Conservation (phyloP, 192 early-diverging fungal species). For the Endogone sp. region DNA sequence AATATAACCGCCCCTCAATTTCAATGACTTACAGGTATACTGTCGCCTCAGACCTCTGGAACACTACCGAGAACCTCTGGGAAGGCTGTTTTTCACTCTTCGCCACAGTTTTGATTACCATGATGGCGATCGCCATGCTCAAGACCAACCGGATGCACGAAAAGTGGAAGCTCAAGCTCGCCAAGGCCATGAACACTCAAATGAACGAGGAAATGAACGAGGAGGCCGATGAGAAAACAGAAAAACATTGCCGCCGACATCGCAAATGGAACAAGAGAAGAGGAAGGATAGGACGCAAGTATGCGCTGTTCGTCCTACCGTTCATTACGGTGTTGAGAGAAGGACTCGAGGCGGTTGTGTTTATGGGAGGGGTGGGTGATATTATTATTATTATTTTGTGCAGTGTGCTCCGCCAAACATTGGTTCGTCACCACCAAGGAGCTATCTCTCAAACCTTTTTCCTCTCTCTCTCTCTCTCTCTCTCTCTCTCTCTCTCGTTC, state of each 20-base stretch:
- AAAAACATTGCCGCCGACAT: background rate
- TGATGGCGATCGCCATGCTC: constrained; percentile 81
- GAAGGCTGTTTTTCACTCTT: constrained; percentile 82
- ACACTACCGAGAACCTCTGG: constrained; percentile 69
- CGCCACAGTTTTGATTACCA: constrained; percentile 70
- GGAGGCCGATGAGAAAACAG: background rate
- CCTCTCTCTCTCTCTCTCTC: no score
- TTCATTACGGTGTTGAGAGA: constrained; percentile 84
- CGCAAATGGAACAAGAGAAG: background rate
- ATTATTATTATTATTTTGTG: background rate
- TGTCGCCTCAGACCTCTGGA: constrained; percentile 46
- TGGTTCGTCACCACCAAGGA: no score
- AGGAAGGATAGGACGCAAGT: constrained; percentile 22
- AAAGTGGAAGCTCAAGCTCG: constrained; percentile 63
- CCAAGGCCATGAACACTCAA: constrained; percentile 22
- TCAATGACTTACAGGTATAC: constrained; percentile 3
- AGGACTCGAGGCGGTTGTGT: constrained; percentile 86
- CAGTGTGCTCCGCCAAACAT: background rate
- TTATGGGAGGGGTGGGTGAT: constrained; percentile 76
- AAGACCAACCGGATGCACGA: constrained; percentile 65
- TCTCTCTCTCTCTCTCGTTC: background rate
- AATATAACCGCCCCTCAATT: no score
- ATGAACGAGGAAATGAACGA: constrained; percentile 19
- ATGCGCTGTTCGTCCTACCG: constrained; percentile 79
- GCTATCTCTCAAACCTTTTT: no score